Conservation (phyloP, 2,329 filamentous ascomycete genomes). For the Parastagonospora avenae region DNA sequence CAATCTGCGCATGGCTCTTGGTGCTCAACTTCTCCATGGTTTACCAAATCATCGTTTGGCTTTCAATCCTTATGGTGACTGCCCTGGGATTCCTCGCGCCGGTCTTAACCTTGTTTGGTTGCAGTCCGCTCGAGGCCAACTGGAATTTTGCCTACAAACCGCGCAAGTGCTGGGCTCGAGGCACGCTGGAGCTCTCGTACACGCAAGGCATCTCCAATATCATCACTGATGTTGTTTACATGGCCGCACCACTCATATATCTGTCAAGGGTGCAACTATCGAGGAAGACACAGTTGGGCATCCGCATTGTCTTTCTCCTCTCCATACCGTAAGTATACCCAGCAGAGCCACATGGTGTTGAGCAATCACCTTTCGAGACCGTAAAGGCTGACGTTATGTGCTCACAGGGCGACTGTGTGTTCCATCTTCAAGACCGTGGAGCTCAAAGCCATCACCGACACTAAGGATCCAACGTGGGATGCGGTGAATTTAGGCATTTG, state of each 20-base stretch:
- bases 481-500: slow-evolving; percentile 32
- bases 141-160: slow-evolving; percentile 25
- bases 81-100: slow-evolving; percentile 30
- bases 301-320: slow-evolving; percentile 33
- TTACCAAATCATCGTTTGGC: slow-evolving; percentile 29
- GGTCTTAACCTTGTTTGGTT: slow-evolving; percentile 22
- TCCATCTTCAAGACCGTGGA: slow-evolving; percentile 33
- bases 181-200: slow-evolving; percentile 15
- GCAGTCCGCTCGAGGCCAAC: slow-evolving; percentile 33
- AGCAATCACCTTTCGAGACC: not conserved
- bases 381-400: not conserved
- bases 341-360: no score
- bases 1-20: slow-evolving; percentile 36
- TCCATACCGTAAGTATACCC: slow-evolving; percentile 27
- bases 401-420: slow-evolving; percentile 22
- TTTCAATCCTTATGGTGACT: slow-evolving; percentile 29
- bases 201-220: slow-evolving; percentile 29
- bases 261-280: slow-evolving; percentile 30
- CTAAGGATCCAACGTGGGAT: slow-evolving; percentile 30
- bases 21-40: slow-evolving; percentile 26
- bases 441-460: slow-evolving; percentile 23
- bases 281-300: slow-evolving; percentile 29
- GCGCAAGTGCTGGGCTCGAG: slow-evolving; percentile 23
- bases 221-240: slow-evolving; percentile 34
- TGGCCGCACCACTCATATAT: slow-evolving; percentile 33